Conservation (phyloP, 768 basidiomycete species). For the Amanita jacksonii region DNA sequence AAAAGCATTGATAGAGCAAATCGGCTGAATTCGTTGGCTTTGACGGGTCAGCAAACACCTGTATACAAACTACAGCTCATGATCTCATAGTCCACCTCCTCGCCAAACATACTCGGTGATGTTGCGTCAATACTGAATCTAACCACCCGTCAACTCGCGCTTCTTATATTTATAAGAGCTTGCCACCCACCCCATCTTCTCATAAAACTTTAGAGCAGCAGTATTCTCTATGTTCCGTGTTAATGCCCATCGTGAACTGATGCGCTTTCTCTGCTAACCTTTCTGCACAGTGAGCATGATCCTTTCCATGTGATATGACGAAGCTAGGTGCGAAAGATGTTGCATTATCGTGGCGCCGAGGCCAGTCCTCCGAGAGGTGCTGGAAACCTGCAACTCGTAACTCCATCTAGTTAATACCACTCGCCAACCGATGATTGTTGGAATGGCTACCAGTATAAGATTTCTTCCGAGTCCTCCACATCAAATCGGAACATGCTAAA, state of each 20-base stretch:
- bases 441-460: conserved; percentile 58
- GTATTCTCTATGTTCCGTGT: conserved; percentile 11
- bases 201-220: conserved; percentile 39
- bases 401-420: not conserved
- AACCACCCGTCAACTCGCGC: not conserved
- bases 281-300: conserved; percentile 70
- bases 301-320: conserved; percentile 51
- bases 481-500: conserved; percentile 70
- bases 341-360: conserved; percentile 49
- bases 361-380: conserved; percentile 36
- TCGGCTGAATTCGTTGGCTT: not conserved
- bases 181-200: conserved; percentile 36
- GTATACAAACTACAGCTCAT: conserved; percentile 19
- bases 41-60: conserved; percentile 10
- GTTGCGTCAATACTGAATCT: conserved; percentile 48
- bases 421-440: not conserved
- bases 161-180: not conserved
- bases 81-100: conserved; percentile 36
- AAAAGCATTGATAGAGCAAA: conserved; percentile 29
- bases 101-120: conserved; percentile 35
- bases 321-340: conserved; percentile 39
- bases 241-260: not conserved
- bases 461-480: conserved; percentile 43
- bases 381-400: conserved; percentile 66
- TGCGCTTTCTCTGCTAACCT: conserved; percentile 12